Evolutionary conservation across 805 yeast genomes (phyloP), one percentile per base, ranked within the genome.

Genomic region (Hyphopichia homilentoma): DNA sequence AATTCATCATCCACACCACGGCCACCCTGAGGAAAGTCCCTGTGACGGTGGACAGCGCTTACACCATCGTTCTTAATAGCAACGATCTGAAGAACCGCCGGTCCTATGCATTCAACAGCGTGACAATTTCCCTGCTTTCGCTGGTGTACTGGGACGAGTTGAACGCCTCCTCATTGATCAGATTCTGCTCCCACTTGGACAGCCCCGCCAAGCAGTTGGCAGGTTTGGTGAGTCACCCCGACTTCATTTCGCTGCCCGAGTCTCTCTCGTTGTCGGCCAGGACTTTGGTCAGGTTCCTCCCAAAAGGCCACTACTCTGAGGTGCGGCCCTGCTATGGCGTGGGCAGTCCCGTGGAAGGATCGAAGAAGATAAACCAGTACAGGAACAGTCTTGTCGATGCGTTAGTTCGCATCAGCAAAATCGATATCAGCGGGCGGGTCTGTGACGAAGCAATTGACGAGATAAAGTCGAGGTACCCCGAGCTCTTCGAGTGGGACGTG

Each of bases 381-480:
- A 64, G 77, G 38, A 81, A 81, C 55, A 55, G 65, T 35, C 51
- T 81, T n/a, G 65, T 76, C 5, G 78, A 77, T 44, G 57, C 81
- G 0, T 44, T 81, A 16, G 28, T 62, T 18, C 58, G 73, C 29
- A 40, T 77, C 6, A 75, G 38, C 55, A 73, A 37, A 48, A 53
- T 36, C 36, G 75, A 41, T 52, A 50, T 43, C 49, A 61, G 48
- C 23, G 64, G 67, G 1, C 39, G 39, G 6, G 40, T 46, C 7
- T 39, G 51, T 18, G 47, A 43, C 13, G 29, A 33, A 29, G 59
- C 83, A 0, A 54, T 76, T 8, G 48, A 47, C 0, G 51, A 61
- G 31, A 56, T 77, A n/a, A 18, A 18, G 14, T 20, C 20, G 17
- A 27, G 14, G 11, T n/a, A 14, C 13, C 20, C 18, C 22, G 13